Evolutionary conservation across 345 rosid genomes (phyloP).

Genomic region (Geranium rotundifolium): DNA sequence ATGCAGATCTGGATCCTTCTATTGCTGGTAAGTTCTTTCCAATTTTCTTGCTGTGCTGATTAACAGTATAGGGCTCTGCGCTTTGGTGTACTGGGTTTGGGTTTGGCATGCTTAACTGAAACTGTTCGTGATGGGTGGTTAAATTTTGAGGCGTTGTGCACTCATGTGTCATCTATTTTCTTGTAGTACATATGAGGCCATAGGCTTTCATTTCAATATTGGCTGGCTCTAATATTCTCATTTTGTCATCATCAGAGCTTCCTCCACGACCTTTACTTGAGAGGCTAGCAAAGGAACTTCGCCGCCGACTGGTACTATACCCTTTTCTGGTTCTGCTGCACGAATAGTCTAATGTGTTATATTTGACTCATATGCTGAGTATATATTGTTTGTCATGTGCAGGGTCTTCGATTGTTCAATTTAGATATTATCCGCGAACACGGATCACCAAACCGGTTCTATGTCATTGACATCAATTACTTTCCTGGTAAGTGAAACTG

Average conservation of each 20-base stretch:
- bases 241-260: conserved; percentile 42
- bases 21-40: conserved; percentile 49
- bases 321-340: not conserved
- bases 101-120: not conserved
- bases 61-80: not conserved
- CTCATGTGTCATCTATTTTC: not conserved
- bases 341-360: not conserved
- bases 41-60: not conserved
- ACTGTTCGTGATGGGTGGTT: not conserved
- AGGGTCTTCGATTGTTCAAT: conserved; percentile 74
- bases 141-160: not conserved
- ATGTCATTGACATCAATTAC: conserved; percentile 75
- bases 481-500: conserved; percentile 48
- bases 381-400: conserved; percentile 6
- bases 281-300: conserved; percentile 70
- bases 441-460: conserved; percentile 53
- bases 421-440: conserved; percentile 72
- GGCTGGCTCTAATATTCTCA: not conserved
- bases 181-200: not conserved
- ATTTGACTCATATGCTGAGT: not conserved
- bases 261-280: conserved; percentile 67
- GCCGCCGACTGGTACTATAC: conserved; percentile 42
- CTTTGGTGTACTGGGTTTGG: not conserved
- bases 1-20: conserved; percentile 70
- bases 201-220: too few species aligned